Evolutionary conservation across 768 basidiomycete species (phyloP).

Genomic region (Xanthoconium stramineum): DNA sequence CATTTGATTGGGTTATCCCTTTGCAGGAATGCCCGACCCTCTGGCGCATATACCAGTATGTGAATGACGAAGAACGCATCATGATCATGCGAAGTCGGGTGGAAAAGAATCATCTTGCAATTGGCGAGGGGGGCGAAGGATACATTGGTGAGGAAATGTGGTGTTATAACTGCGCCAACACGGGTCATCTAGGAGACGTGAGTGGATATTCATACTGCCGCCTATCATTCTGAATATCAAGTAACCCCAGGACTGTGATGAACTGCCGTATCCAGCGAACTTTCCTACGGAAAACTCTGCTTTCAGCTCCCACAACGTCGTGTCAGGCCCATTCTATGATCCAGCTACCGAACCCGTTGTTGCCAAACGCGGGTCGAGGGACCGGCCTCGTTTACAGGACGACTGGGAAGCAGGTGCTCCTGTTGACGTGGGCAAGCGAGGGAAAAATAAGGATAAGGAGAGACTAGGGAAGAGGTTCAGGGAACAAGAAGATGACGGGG

Average conservation of each 20-base stretch:
- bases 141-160: conserved; percentile 72
- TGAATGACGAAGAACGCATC: conserved; percentile 50
- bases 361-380: conserved; percentile 36
- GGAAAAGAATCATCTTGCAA: conserved; percentile 42
- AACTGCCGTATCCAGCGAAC: conserved; percentile 38
- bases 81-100: conserved; percentile 45
- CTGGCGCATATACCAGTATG: conserved; percentile 79
- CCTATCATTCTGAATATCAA: background rate
- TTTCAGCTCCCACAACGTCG: conserved; percentile 60
- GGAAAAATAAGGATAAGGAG: conserved; percentile 56
- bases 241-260: conserved; percentile 56
- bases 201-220: conserved; percentile 26
- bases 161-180: conserved; percentile 78
- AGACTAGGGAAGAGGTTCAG: conserved; percentile 51
- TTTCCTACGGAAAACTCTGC: conserved; percentile 57
- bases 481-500: conserved; percentile 54
- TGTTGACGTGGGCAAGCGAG: conserved; percentile 63
- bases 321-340: conserved; percentile 65
- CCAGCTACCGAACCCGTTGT: conserved; percentile 32
- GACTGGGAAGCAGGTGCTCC: conserved; percentile 48
- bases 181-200: conserved; percentile 80
- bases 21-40: conserved; percentile 76
- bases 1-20: background rate
- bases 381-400: conserved; percentile 34
- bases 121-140: conserved; percentile 76